Percentiles rank a stretch among this genome's conserved stretches.
Conservation (phyloP, 768 basidiomycete species). For the Mycena leptocephala region DNA sequence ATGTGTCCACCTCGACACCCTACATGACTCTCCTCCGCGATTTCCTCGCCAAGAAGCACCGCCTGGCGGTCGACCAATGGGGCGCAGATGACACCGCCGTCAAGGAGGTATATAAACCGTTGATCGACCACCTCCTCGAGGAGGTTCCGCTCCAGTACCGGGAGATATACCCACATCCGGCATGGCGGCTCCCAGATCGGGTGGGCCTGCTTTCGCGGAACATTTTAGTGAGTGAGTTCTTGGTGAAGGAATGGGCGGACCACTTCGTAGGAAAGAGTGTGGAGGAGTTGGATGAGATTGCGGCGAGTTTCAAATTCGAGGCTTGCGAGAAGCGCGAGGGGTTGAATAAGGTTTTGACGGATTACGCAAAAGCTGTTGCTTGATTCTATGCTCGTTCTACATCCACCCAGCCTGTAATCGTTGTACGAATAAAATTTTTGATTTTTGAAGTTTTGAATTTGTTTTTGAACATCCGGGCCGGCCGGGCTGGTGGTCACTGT, state of each 20-base stretch:
- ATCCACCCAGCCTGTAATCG: too few relatives aligned
- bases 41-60: conserved; percentile 86
- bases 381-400: too few relatives aligned
- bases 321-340: conserved; percentile 80
- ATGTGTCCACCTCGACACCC: conserved; percentile 75
- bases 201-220: conserved; percentile 74
- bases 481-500: too few relatives aligned
- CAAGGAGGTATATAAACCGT: conserved; percentile 73
- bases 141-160: conserved; percentile 70
- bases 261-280: conserved; percentile 73
- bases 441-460: too few relatives aligned
- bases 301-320: conserved; percentile 82
- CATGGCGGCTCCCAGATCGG: conserved; percentile 73
- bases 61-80: conserved; percentile 79
- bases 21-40: conserved; percentile 80
- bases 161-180: conserved; percentile 72
- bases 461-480: too few relatives aligned
- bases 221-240: conserved; percentile 80
- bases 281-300: conserved; percentile 79
- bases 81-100: conserved; percentile 77
- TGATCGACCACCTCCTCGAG: conserved; percentile 73
- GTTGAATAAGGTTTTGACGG: conserved; percentile 70
- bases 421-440: too few relatives aligned
- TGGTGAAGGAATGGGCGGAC: conserved; percentile 83
- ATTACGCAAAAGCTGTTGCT: conserved; percentile 50